Evolutionary conservation across 495 filamentous ascomycete genomes (phyloP).

Genomic region (Xylaria longipes): DNA sequence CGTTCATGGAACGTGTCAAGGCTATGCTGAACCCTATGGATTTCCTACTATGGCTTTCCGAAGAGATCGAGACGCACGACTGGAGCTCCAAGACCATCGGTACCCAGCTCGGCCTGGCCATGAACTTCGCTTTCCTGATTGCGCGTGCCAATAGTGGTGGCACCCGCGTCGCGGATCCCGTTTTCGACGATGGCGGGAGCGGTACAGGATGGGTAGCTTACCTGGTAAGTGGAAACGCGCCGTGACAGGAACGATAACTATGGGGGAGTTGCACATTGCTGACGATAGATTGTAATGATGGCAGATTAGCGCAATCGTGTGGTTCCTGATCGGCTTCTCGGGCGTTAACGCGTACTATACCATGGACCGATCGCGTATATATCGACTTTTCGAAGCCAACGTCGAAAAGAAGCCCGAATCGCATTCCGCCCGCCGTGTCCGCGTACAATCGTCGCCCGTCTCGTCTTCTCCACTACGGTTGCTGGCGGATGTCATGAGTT

Average conservation of each 20-base stretch:
- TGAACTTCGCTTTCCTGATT: conserved; percentile 83
- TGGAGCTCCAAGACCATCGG: conserved; percentile 86
- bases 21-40: conserved; percentile 85
- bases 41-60: conserved; percentile 85
- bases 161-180: conserved; percentile 69
- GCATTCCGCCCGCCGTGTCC: conserved; percentile 86
- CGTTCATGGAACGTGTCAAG: conserved; percentile 77
- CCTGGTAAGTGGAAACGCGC: conserved; percentile 66
- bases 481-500: conserved; percentile 67
- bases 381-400: conserved; percentile 88
- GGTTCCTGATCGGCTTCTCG: conserved; percentile 69
- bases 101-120: conserved; percentile 69
- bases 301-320: conserved; percentile 72
- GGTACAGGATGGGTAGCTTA: conserved; percentile 72
- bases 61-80: conserved; percentile 84
- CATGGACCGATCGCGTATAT: conserved; percentile 80
- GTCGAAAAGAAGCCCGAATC: conserved; percentile 78
- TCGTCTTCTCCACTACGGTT: conserved; percentile 80
- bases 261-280: neutral
- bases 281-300: conserved; percentile 19
- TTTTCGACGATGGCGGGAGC: conserved; percentile 75
- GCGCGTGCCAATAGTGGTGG: conserved; percentile 72
- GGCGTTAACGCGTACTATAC: conserved; percentile 80
- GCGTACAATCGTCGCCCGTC: conserved; percentile 85
- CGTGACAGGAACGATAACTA: neutral